Evolutionary conservation across 2,329 filamentous ascomycete species (phyloP).

Genomic region (Arthrobotrys entomopaga): DNA sequence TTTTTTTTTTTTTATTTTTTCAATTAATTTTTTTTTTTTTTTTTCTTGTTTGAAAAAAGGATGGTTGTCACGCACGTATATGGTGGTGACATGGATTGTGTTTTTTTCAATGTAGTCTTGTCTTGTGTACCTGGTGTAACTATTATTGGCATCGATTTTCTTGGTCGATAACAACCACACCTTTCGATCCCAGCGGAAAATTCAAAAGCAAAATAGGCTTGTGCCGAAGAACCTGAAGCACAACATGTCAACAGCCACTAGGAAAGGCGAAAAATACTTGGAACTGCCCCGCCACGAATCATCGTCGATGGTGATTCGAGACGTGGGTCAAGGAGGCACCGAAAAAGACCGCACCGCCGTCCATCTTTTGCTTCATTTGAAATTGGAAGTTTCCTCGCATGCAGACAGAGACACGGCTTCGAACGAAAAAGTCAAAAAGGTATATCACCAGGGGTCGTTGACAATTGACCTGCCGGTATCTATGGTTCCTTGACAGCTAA

Average conservation of each 20-base stretch:
- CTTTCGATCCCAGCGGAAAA: neutral
- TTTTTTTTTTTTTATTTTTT: neutral
- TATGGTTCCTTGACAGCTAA: no score
- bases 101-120: slow-evolving; percentile 32
- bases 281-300: slow-evolving; percentile 28
- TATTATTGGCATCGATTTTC: slow-evolving; percentile 42
- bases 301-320: neutral
- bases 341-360: slow-evolving; percentile 29
- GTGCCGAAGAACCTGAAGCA: neutral
- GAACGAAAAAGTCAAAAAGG: no score
- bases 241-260: slow-evolving; percentile 32
- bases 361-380: slow-evolving; percentile 36
- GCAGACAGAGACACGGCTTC: neutral
- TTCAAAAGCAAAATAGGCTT: slow-evolving; percentile 20
- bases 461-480: no score
- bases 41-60: slow-evolving; percentile 22
- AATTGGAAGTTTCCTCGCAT: slow-evolving; percentile 24
- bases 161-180: neutral
- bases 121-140: slow-evolving; percentile 39
- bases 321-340: slow-evolving; percentile 11
- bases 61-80: slow-evolving; percentile 30
- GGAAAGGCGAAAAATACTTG: slow-evolving; percentile 5
- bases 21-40: neutral
- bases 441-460: no score
- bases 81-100: slow-evolving; percentile 22